A percentile compares a stretch with the other conserved stretches of the same genome.
Conservation (phyloP, 1,139 yeast species). For the Zygosaccharomyces sapae region DNA sequence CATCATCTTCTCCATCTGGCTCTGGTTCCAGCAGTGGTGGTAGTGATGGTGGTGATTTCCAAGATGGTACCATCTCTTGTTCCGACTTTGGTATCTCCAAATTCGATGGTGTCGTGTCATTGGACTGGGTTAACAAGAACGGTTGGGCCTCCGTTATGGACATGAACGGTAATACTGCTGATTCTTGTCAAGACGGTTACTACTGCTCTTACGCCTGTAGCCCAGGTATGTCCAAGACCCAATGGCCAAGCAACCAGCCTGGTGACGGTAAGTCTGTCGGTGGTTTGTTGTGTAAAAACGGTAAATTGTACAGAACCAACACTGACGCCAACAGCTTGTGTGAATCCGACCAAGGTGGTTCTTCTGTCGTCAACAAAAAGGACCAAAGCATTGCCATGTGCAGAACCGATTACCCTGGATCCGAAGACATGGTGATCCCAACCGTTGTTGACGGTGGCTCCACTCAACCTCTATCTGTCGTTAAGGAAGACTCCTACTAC, state of each 20-base stretch:
- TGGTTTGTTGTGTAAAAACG: constrained; percentile 76
- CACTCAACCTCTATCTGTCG: constrained; percentile 66
- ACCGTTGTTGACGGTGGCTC: constrained; percentile 72
- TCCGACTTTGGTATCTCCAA: constrained; percentile 61
- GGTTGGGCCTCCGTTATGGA: constrained; percentile 89
- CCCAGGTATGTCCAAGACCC: constrained; percentile 95
- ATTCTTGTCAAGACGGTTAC: constrained; percentile 75
- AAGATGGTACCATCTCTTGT: constrained; percentile 79
- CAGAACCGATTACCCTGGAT: constrained; percentile 98
- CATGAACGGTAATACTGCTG: constrained; percentile 57
- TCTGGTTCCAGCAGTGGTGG: constrained; percentile 27
- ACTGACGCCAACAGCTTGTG: constrained; percentile 60
- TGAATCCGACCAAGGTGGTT: constrained; percentile 74
- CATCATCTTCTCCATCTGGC: constrained; percentile 37
- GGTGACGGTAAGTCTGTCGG: constrained; percentile 84
- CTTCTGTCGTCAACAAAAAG: constrained; percentile 63
- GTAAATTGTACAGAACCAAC: constrained; percentile 77
- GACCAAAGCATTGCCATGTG: constrained; percentile 73
- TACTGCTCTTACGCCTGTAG: constrained; percentile 97
- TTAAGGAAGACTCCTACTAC: constrained; percentile 72
- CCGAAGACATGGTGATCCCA: constrained; percentile 96
- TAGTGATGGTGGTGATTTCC: constrained; percentile 49
- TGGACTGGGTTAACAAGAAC: constrained; percentile 76
- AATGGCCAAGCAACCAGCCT: constrained; percentile 89
- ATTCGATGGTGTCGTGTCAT: constrained; percentile 84